Base-by-base conservation (phyloP, 768 basidiomycete genomes). In the Russula sp. region DNA sequence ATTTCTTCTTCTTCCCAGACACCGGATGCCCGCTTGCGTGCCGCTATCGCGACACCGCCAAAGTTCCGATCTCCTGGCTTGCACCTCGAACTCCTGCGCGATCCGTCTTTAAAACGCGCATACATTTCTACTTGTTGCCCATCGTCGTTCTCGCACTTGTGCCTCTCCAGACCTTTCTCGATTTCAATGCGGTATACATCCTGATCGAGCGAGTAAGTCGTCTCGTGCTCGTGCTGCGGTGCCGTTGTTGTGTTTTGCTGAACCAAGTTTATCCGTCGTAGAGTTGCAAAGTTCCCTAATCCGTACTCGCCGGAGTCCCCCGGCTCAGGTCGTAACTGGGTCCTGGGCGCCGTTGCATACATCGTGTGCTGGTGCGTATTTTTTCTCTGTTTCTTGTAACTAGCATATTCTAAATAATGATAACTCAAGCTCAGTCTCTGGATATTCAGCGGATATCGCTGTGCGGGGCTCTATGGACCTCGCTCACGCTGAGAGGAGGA, bases 121-220 rank as follows among this genome's bases (percentile, higher is more conserved):
- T 88, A 52, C 85, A 86, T 74, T 92, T 84, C 75, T 86, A 83
- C 71, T 71, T 88, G 36, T 85, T 84, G 72, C 89, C 88, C n/a
- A 48, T 92, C 18, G n/a, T 92, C 67, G 80, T 84, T 7, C 84
- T 92, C 73, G 84, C 83, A 22, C 87, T 91, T 71, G 76, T 92
- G 46, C 84, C 85, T n/a, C 73, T 90, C 9, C 92, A 94, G 73
- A 85, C 88, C 0, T 94, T 89, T 72, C 86, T 95, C 73, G 94
- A 96, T 72, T 92, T 94, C 74, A 94, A 94, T 73, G 85, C 87
- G 85, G n/a, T 88, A 68, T 95, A 86, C 77, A 85, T 93, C 69
- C 74, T 94, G 69, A 72, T 93, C 48, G 85, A 92, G 92, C 48
- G 85, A 92, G 92, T 94, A 71, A 78, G 92, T 87, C 5, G 30